Evolutionary conservation across 2,329 filamentous ascomycete species (phyloP).

Genomic region (Neobulgaria alba): DNA sequence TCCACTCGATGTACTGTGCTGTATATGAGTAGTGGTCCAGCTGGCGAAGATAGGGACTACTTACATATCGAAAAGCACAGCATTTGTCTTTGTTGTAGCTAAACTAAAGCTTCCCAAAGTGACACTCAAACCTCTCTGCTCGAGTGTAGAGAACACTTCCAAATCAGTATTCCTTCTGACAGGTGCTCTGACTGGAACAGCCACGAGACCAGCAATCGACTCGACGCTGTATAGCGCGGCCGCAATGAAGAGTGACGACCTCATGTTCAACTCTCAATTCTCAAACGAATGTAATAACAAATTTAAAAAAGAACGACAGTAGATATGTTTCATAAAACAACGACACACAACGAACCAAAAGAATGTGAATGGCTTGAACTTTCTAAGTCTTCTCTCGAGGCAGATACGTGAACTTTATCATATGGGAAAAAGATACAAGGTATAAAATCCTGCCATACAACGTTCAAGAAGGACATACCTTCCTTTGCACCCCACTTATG

Average conservation of each 20-base stretch:
- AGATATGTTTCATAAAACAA: neutral
- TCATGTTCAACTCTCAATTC: too few species aligned
- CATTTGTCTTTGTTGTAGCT: constrained; percentile 7
- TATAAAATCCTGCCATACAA: neutral
- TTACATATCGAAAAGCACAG: constrained; percentile 19
- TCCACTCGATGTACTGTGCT: too few species aligned
- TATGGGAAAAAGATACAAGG: too few species aligned
- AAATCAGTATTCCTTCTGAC: neutral
- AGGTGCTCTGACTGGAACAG: too few species aligned
- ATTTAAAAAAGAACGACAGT: neutral
- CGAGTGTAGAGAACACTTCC: neutral
- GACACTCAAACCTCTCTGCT: neutral
- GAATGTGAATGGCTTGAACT: neutral
- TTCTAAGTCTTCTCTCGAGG: too few species aligned
- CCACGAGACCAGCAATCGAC: neutral
- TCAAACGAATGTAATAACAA: neutral
- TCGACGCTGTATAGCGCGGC: neutral
- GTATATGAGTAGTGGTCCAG: too few species aligned
- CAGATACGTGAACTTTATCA: too few species aligned
- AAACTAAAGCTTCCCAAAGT: constrained; percentile 8
- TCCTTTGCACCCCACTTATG: too few species aligned
- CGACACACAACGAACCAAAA: neutral
- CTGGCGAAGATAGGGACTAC: too few species aligned
- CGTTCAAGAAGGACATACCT: neutral
- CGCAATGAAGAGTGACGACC: neutral